These are phyloP conservation scores for Epichloe scottii DNA, from an alignment of 2,329 filamentous ascomycete species.

Conservation along the genomic window DNA sequence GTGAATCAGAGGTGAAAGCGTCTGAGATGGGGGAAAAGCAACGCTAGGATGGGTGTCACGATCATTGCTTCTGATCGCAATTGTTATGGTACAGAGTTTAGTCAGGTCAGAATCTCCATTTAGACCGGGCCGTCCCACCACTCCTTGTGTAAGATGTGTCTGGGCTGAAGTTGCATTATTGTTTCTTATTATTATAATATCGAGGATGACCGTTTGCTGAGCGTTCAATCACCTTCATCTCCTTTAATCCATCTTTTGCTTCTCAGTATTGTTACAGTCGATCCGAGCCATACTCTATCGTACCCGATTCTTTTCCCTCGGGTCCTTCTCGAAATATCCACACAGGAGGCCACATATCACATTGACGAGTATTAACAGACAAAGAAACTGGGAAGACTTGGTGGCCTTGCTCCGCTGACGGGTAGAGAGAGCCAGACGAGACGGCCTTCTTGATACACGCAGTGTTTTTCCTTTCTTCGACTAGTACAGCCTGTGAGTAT, in stretches of 20 bases:
- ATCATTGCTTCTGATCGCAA: background rate
- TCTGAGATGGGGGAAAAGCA: slow-evolving; percentile 10
- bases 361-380: background rate
- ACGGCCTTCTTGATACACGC: background rate
- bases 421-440: background rate
- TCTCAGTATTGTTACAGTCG: background rate
- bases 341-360: background rate
- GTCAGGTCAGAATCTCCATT: background rate
- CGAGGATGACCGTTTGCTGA: background rate
- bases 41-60: slow-evolving; percentile 1
- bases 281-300: background rate
- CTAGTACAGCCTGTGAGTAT: slow-evolving; percentile 1
- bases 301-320: background rate
- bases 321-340: background rate
- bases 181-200: background rate
- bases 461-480: background rate
- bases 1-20: slow-evolving; percentile 7
- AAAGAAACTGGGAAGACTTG: background rate
- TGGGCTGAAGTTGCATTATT: background rate
- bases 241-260: background rate
- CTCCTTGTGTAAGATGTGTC: background rate
- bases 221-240: background rate
- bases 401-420: background rate
- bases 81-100: background rate
- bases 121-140: slow-evolving; percentile 1